A percentile compares a stretch with the other conserved stretches of the same genome.
phyloP scores from a whole-genome alignment of 164 flowering plant species.

The Macadamia tetraphylla region DNA sequence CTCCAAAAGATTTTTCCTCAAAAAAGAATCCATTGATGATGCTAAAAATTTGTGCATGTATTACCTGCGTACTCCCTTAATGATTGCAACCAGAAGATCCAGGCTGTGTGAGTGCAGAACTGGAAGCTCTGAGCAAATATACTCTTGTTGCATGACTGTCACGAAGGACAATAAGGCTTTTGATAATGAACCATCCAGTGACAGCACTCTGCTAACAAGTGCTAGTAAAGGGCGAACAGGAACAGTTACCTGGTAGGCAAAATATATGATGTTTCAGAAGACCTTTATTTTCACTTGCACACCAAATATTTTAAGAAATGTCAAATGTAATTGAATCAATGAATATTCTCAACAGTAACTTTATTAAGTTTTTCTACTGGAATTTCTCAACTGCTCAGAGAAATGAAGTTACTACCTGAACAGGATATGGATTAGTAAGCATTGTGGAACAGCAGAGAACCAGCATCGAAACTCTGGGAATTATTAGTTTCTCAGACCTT shows the following conservation, averaged over 20 bases:
- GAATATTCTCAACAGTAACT: not conserved
- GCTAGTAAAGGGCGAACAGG: slow-evolving; percentile 58
- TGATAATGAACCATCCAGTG: slow-evolving; percentile 69
- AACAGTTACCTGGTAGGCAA: slow-evolving; percentile 48
- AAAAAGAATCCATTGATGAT: too few relatives aligned
- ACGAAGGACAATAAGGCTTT: slow-evolving; percentile 32
- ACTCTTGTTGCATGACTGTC: slow-evolving; percentile 65
- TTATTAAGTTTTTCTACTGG: not conserved
- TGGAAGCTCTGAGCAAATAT: slow-evolving; percentile 69
- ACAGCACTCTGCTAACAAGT: slow-evolving; percentile 66
- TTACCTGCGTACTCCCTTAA: slow-evolving; percentile 63
- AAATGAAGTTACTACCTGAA: slow-evolving; percentile 44
- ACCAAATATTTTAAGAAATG: not conserved
- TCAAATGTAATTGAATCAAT: not conserved
- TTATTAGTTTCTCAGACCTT: slow-evolving; percentile 35
- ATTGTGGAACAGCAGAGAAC: slow-evolving; percentile 52
- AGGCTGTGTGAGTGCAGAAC: slow-evolving; percentile 51
- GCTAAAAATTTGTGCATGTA: not conserved
- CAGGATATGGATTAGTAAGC: slow-evolving; percentile 65
- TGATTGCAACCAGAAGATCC: slow-evolving; percentile 58
- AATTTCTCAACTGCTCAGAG: not conserved
- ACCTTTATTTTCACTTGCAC: not conserved
- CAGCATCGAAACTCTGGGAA: slow-evolving; percentile 40
- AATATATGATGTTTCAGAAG: not conserved
- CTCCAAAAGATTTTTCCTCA: too few relatives aligned